These are phyloP conservation scores for Aspergillus vadensis DNA, from an alignment of 2,329 filamentous ascomycete species.

Conservation along the genomic window DNA sequence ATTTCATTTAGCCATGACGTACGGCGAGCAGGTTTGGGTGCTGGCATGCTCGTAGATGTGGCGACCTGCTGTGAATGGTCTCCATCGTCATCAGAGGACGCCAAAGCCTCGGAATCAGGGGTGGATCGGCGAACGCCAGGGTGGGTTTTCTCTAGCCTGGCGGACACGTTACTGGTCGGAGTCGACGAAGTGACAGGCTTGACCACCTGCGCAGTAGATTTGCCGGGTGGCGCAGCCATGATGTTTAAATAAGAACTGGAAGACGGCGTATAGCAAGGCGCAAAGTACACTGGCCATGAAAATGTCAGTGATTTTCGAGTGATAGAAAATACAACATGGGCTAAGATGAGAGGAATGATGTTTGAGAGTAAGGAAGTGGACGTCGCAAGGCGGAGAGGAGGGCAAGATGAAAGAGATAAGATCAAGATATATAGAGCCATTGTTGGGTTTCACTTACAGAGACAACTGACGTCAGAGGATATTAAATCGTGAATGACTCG, in stretches of 20 bases:
- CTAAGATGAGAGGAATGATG: background rate
- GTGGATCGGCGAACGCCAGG: conserved; percentile 73
- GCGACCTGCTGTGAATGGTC: conserved; percentile 63
- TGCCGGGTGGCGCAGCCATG: conserved; percentile 46
- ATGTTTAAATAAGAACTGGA: conserved; percentile 7
- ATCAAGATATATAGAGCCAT: background rate
- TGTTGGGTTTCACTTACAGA: background rate
- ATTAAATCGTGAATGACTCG: background rate
- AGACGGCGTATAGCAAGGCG: background rate
- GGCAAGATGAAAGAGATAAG: background rate
- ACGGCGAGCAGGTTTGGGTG: conserved; percentile 66
- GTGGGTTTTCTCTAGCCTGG: conserved; percentile 74
- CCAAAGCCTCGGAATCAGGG: conserved; percentile 89
- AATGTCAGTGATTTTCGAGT: background rate
- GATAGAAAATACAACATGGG: background rate
- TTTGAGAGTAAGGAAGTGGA: no score
- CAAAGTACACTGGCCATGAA: background rate
- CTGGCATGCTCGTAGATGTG: conserved; percentile 52
- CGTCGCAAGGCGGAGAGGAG: background rate
- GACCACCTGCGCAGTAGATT: conserved; percentile 30
- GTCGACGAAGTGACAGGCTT: conserved; percentile 44
- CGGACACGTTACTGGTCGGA: conserved; percentile 62
- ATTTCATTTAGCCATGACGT: conserved; percentile 88
- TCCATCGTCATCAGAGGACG: conserved; percentile 89
- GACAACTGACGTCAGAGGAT: conserved; percentile 1